Conservation (phyloP, 2,329 filamentous ascomycete genomes). For the Trematosphaeria pertusa region DNA sequence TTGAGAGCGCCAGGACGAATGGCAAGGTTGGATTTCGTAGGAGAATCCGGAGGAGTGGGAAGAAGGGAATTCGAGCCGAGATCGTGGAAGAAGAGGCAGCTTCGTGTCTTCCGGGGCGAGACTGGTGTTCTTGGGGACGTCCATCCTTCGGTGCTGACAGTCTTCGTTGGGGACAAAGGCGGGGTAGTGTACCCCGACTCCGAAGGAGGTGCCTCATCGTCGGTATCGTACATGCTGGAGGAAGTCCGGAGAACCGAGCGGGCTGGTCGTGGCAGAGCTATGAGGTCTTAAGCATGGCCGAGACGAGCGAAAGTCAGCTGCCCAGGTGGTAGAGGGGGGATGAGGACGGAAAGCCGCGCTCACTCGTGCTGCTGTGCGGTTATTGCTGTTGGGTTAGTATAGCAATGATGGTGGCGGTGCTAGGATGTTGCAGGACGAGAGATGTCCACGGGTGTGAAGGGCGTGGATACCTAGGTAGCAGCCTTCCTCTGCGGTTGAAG, state of each 20-base stretch:
- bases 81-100: slow-evolving; percentile 32
- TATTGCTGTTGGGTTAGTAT: slow-evolving; percentile 46
- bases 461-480: too few relatives aligned
- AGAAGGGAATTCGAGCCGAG: slow-evolving; percentile 10
- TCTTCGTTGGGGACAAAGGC: slow-evolving; percentile 45
- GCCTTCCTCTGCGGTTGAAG: slow-evolving; percentile 24
- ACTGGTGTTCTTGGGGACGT: slow-evolving; percentile 37
- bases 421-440: slow-evolving; percentile 28
- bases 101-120: slow-evolving; percentile 40
- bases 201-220: slow-evolving; percentile 21
- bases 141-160: slow-evolving; percentile 41
- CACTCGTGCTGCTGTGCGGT: slow-evolving; percentile 24
- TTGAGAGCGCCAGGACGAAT: slow-evolving; percentile 22
- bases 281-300: slow-evolving; percentile 29
- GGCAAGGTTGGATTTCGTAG: slow-evolving; percentile 27
- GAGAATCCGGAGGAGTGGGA: slow-evolving; percentile 30
- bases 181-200: slow-evolving; percentile 35
- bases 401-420: slow-evolving; percentile 27
- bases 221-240: slow-evolving; percentile 31
- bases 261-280: slow-evolving; percentile 13
- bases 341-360: slow-evolving; percentile 10
- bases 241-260: slow-evolving; percentile 11
- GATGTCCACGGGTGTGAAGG: too few relatives aligned
- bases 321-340: slow-evolving; percentile 9
- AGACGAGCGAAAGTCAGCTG: slow-evolving; percentile 26